These are phyloP conservation scores for Detonula confervacea DNA, from an alignment of 352 stramenopile genomes.

Conservation along the genomic window DNA sequence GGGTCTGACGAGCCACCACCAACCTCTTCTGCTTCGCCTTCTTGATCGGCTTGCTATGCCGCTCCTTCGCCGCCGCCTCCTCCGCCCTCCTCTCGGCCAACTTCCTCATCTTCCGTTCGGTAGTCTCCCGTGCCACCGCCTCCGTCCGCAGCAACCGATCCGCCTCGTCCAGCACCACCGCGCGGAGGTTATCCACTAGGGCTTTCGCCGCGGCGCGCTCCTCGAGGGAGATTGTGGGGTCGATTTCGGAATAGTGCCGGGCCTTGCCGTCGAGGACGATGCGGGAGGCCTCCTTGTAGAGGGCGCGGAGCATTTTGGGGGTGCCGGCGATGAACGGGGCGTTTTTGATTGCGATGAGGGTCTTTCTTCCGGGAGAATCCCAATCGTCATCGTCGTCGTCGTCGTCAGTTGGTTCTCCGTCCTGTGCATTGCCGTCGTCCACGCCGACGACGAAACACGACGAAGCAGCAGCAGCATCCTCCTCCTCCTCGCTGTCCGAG, in stretches of 20 bases:
- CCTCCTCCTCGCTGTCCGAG: slow-evolving; percentile 3
- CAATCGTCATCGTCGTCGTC: slow-evolving; percentile 20
- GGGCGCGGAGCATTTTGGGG: slow-evolving; percentile 59
- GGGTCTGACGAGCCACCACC: slow-evolving; percentile 41
- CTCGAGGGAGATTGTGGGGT: slow-evolving; percentile 19
- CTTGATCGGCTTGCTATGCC: not conserved
- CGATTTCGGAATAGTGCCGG: no score
- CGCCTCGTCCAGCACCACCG: slow-evolving; percentile 75
- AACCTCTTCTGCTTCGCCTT: slow-evolving; percentile 39
- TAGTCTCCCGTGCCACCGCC: slow-evolving; percentile 36
- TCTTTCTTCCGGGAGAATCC: slow-evolving; percentile 22
- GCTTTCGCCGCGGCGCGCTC: slow-evolving; percentile 26
- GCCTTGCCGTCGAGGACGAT: not conserved
- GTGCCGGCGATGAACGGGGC: slow-evolving; percentile 65
- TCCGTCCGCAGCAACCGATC: slow-evolving; percentile 71
- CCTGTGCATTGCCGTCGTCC: slow-evolving; percentile 8
- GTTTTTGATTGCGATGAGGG: slow-evolving; percentile 25
- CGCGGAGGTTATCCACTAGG: slow-evolving; percentile 52
- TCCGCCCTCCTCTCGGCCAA: slow-evolving; percentile 12
- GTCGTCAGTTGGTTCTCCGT: slow-evolving; percentile 16
- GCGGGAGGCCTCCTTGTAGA: slow-evolving; percentile 49
- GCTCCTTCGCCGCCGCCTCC: not conserved
- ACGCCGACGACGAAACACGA: slow-evolving; percentile 55
- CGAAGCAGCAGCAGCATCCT: slow-evolving; percentile 11
- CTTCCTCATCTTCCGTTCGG: slow-evolving; percentile 39